phyloP scores from a whole-genome alignment of 1,284 basidiomycete species.

The Ganoderma boninense region DNA sequence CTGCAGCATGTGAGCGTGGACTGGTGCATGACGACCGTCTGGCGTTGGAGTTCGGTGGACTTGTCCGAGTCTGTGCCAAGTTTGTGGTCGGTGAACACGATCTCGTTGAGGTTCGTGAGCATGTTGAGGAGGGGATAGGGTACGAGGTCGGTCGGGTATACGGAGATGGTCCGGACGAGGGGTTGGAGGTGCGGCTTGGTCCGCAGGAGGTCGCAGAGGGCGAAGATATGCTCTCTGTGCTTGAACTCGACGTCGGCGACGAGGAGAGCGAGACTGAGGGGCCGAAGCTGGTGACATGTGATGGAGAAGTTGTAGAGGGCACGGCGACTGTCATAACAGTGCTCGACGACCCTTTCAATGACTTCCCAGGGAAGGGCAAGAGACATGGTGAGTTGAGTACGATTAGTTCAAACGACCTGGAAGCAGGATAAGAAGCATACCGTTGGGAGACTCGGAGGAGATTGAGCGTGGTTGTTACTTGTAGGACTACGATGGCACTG shows the following conservation, averaged over 20 bases:
- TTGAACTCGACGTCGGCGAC: not conserved
- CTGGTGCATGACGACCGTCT: not conserved
- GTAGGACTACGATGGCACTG: not conserved
- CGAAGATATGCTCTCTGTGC: not conserved
- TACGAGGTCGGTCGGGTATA: not conserved
- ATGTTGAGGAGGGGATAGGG: not conserved
- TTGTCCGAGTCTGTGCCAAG: not conserved
- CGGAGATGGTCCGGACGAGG: not conserved
- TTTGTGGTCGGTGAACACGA: not conserved
- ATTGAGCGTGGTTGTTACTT: not conserved
- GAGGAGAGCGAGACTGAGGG: not conserved
- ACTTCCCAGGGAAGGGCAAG: not conserved
- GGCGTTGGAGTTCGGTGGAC: not conserved
- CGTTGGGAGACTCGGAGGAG: not conserved
- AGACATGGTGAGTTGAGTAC: not conserved
- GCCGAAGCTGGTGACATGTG: not conserved
- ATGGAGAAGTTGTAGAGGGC: conserved; percentile 1
- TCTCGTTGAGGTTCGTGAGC: not conserved
- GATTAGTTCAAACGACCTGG: not conserved
- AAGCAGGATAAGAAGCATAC: not conserved
- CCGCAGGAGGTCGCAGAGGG: not conserved
- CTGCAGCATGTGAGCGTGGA: not conserved
- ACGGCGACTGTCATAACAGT: not conserved
- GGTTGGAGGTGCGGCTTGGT: not conserved
- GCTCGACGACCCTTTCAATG: not conserved